Evolutionary conservation across 2,329 filamentous ascomycete genomes (phyloP), one percentile per base, ranked within the genome.

Genomic region (Drechslerella coelobrocha): DNA sequence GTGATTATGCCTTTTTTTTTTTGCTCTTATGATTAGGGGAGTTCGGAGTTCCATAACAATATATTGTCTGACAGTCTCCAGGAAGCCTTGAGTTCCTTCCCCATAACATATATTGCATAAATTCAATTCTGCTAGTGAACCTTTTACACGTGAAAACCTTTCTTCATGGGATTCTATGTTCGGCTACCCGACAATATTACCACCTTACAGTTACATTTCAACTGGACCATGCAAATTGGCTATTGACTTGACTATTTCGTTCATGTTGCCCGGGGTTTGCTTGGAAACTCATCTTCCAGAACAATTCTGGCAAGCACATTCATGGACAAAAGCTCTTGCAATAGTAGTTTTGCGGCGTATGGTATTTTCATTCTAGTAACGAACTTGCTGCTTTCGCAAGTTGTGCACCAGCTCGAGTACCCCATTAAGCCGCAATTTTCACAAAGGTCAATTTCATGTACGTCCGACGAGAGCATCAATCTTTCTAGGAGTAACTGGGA

Each of bases 261-360:
- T 55, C 59, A 59, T 23, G 5, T 2, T 29, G 23, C 31, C 9
- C 62, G 53, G 12, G 59, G 31, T 39, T 57, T 69, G 26, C 54
- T 69, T 2, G 65, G 65, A 34, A 99, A 99, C 80, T 97, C 91
- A 78, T 99, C 94, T 76, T 91, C 91, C 74, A 99, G 81, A 82
- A 93, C 90, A 80, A 99, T 82, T 65, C 90, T 84, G 68, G 96
- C 93, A 72, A 92, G 90, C n/a, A 99, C 91, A 79, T 99, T 99
- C 94, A 99, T 99, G 79, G 91, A 96, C 77, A 96, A 88, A 76
- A 99, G 80, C 81, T 99, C 94, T 82, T 99, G 94, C 52, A 97
- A 91, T 61, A 99, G 82, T 77, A 99, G 81, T 84, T 99, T 97
- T 0, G 94, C 94, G 17, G 94, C 94, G 79, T 99, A 99, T 31